These are phyloP conservation scores for Lodderomyces oxycetoniae DNA, from an alignment of 1,139 yeast species.

Conservation along the genomic window DNA sequence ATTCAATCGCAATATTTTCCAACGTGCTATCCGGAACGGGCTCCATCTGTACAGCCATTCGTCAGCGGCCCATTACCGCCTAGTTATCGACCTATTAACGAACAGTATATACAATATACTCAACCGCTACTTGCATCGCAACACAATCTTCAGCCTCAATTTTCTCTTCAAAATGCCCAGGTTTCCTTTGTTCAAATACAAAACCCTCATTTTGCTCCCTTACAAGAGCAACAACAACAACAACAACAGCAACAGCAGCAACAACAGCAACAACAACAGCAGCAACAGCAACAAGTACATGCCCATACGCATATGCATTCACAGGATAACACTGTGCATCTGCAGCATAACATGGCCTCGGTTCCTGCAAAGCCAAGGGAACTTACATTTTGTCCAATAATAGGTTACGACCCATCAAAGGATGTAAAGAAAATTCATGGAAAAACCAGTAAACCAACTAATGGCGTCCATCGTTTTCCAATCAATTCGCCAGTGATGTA, in stretches of 20 bases:
- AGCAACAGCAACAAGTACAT: conserved; percentile 2
- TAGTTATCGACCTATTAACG: too few relatives aligned
- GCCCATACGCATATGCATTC: conserved; percentile 2
- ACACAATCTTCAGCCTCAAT: too few relatives aligned
- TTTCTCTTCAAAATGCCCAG: too few relatives aligned
- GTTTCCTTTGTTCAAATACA: too few relatives aligned
- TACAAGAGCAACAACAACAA: conserved; percentile 4
- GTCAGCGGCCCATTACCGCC: too few relatives aligned
- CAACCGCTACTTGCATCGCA: too few relatives aligned
- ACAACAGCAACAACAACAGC: conserved; percentile 2
- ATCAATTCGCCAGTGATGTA: conserved; percentile 33
- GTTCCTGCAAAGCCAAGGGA: conserved; percentile 23
- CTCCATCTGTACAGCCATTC: too few relatives aligned
- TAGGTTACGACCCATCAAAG: conserved; percentile 41
- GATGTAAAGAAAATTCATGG: conserved; percentile 21
- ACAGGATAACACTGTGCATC: background rate
- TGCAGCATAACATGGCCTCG: background rate
- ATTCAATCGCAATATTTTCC: too few relatives aligned
- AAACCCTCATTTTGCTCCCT: too few relatives aligned
- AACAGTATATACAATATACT: too few relatives aligned
- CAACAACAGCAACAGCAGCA: conserved; percentile 4
- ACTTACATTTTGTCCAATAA: conserved; percentile 39
- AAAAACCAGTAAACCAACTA: conserved; percentile 13
- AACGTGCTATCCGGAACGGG: too few relatives aligned
- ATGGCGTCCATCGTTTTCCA: conserved; percentile 29